phyloP scores from a whole-genome alignment of 805 yeast genomes.

The Candida khao-thaluensis region DNA sequence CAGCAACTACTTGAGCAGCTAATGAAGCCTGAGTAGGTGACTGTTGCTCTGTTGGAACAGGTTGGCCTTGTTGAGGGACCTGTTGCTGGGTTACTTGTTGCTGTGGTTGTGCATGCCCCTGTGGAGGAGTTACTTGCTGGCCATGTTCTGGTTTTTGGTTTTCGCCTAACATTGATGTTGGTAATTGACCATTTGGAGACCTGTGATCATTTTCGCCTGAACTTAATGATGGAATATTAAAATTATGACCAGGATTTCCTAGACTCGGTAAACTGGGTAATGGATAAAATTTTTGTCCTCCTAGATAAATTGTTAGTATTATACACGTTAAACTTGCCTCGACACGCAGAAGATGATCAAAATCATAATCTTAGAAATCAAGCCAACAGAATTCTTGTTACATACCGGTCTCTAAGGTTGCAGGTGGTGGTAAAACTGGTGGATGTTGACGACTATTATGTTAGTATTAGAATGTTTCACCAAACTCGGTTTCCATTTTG shows the following conservation, averaged over 20 bases:
- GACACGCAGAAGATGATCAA: too few relatives aligned
- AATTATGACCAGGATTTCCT: slow-evolving; percentile 45
- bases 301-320: slow-evolving; percentile 26
- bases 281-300: slow-evolving; percentile 48
- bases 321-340: too few relatives aligned
- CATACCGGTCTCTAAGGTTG: slow-evolving; percentile 51
- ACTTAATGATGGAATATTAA: slow-evolving; percentile 49
- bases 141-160: not conserved
- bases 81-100: slow-evolving; percentile 21
- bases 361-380: not conserved
- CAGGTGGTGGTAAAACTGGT: slow-evolving; percentile 62
- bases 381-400: slow-evolving; percentile 10
- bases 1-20: slow-evolving; percentile 11
- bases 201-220: slow-evolving; percentile 16
- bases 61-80: slow-evolving; percentile 19
- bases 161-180: slow-evolving; percentile 1
- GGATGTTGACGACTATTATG: slow-evolving; percentile 54
- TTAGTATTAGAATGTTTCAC: too few relatives aligned
- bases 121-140: slow-evolving; percentile 6
- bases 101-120: slow-evolving; percentile 3
- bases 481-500: too few relatives aligned
- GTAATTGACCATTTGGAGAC: slow-evolving; percentile 6
- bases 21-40: slow-evolving; percentile 2
- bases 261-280: slow-evolving; percentile 53
- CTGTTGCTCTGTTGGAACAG: slow-evolving; percentile 2